A percentile compares a stretch with the other conserved stretches of the same genome.
Conservation (phyloP, 129 eudicot genomes). For the Ambrosia trifida region DNA sequence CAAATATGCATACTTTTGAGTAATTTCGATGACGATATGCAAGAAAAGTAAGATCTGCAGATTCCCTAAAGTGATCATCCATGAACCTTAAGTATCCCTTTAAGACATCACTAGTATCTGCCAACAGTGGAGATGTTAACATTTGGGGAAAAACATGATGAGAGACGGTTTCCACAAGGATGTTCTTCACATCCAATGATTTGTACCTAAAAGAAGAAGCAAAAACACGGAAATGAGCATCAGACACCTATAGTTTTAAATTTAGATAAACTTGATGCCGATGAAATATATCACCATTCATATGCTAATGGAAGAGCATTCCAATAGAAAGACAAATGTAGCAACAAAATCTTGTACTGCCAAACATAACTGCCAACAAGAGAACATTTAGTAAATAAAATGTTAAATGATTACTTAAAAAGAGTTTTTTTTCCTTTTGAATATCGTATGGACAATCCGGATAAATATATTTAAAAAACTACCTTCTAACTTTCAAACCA, state of each 20-base stretch:
- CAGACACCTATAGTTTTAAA: background rate
- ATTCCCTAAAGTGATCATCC: slow-evolving; percentile 89
- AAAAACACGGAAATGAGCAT: background rate
- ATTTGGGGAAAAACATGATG: slow-evolving; percentile 95
- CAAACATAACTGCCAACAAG: slow-evolving; percentile 66
- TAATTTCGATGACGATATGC: slow-evolving; percentile 94
- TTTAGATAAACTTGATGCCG: background rate
- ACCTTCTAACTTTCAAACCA: slow-evolving; percentile 83
- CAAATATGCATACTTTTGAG: slow-evolving; percentile 34
- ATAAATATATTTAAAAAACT: slow-evolving; percentile 7
- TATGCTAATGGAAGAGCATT: slow-evolving; percentile 80
- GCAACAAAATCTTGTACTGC: slow-evolving; percentile 78
- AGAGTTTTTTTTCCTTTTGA: background rate
- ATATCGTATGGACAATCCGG: background rate
- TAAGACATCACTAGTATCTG: slow-evolving; percentile 59
- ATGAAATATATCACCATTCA: slow-evolving; percentile 52
- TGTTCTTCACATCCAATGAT: slow-evolving; percentile 94
- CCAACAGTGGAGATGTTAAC: slow-evolving; percentile 30
- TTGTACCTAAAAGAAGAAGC: slow-evolving; percentile 57
- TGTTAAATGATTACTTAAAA: background rate
- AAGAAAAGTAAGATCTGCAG: slow-evolving; percentile 94
- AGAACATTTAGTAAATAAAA: no score
- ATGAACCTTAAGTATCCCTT: slow-evolving; percentile 73
- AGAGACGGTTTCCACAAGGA: slow-evolving; percentile 73
- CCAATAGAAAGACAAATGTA: slow-evolving; percentile 85